A percentile compares a stretch with the other conserved stretches of the same genome.
phyloP scores from a whole-genome alignment of 768 basidiomycete species.

The Rubroboletus satanas region DNA sequence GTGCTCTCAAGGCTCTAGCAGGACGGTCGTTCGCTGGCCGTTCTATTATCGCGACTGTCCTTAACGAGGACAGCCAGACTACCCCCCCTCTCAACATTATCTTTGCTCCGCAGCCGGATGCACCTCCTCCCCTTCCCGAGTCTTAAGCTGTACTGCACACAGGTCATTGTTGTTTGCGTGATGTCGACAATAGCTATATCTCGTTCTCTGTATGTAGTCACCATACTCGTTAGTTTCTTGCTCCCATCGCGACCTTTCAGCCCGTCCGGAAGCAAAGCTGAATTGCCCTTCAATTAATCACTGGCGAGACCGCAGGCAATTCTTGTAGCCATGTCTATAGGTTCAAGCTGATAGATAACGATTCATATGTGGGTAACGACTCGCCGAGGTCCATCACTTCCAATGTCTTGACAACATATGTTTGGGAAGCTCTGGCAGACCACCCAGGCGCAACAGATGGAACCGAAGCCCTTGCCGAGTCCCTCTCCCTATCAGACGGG shows the following conservation, averaged over 20 bases:
- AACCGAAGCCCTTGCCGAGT: not conserved
- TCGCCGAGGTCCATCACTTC: not conserved
- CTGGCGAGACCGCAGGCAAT: not conserved
- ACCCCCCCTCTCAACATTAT: conserved; percentile 79
- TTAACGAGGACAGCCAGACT: conserved; percentile 80
- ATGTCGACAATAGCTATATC: conserved; percentile 15
- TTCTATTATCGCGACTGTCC: conserved; percentile 81
- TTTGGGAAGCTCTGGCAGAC: not conserved
- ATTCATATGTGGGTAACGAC: not conserved
- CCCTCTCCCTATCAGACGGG: not conserved
- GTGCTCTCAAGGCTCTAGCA: conserved; percentile 81
- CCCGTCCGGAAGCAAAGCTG: not conserved
- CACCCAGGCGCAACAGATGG: not conserved
- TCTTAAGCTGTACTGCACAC: conserved; percentile 15
- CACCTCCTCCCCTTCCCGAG: conserved; percentile 69
- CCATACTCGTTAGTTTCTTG: conserved; percentile 7
- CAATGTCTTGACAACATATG: too few relatives aligned
- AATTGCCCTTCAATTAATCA: too few relatives aligned
- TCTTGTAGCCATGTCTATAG: not conserved
- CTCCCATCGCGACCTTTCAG: not conserved
- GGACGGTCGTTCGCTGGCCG: conserved; percentile 85
- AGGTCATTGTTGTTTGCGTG: conserved; percentile 5
- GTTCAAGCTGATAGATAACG: not conserved
- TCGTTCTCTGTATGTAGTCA: conserved; percentile 21
- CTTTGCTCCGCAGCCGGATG: conserved; percentile 81